These are phyloP conservation scores for Sarocladiaceae sp. DNA, from an alignment of 2,329 filamentous ascomycete species.

Conservation along the genomic window DNA sequence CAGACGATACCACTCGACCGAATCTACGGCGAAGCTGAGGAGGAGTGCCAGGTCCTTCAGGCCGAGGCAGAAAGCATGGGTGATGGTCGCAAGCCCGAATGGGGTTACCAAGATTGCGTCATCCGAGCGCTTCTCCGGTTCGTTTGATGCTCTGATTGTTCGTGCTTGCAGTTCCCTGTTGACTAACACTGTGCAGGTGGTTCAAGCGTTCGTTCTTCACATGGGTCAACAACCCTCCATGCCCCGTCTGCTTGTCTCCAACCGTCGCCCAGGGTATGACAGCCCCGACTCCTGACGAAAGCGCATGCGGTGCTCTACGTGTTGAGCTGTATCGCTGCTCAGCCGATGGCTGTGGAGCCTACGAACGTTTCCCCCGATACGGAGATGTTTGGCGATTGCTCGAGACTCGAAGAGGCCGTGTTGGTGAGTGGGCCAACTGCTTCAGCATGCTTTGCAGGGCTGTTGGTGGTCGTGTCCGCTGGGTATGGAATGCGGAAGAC, in stretches of 20 bases:
- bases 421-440: slow-evolving; percentile 96
- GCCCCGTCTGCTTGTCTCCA: slow-evolving; percentile 72
- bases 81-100: slow-evolving; percentile 72
- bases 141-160: slow-evolving; percentile 23
- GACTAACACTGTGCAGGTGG: slow-evolving; percentile 46
- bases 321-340: slow-evolving; percentile 92
- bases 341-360: slow-evolving; percentile 63
- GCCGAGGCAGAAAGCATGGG: slow-evolving; percentile 86
- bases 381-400: slow-evolving; percentile 91
- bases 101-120: slow-evolving; percentile 97
- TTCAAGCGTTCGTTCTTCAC: slow-evolving; percentile 93
- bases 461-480: slow-evolving; percentile 82
- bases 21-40: slow-evolving; percentile 90
- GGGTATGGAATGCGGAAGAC: slow-evolving; percentile 98
- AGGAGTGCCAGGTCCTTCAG: slow-evolving; percentile 81
- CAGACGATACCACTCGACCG: slow-evolving; percentile 80
- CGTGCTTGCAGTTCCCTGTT: slow-evolving; percentile 10
- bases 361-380: slow-evolving; percentile 88
- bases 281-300: slow-evolving; percentile 80
- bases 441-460: slow-evolving; percentile 98
- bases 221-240: slow-evolving; percentile 94
- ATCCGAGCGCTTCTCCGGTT: slow-evolving; percentile 80
- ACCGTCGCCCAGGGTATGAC: slow-evolving; percentile 80
- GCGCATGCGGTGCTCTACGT: slow-evolving; percentile 75
- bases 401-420: slow-evolving; percentile 77